Evolutionary conservation across 148 eudicot species (phyloP), one percentile per base, ranked within the genome.

Genomic region (Rheum nobile): DNA sequence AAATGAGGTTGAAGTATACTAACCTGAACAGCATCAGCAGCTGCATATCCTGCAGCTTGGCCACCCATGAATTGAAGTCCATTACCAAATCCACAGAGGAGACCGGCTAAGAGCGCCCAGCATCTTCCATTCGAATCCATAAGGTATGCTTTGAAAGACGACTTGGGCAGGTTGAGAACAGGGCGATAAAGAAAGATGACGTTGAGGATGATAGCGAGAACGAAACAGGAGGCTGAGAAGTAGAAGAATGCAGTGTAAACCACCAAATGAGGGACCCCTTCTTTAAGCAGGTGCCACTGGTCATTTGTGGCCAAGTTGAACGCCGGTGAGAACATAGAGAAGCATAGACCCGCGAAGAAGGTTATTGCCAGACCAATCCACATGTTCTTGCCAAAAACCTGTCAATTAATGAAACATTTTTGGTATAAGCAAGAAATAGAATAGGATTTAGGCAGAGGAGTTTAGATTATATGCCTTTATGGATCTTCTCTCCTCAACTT

Each of bases 1-100:
- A 52, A 57, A 34, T 2, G 22, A 13, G 38, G 41, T 67, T 14
- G 13, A 67, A 37, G n/a, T 1, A 22, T 2, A 72, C 22, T 17
- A 73, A 90, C 93, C 91, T 93, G 98, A 82, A 93, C 98, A 65
- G 96, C 93, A 84, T 88, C 98, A 31, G 98, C 98, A 52, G 97
- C 97, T 41, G 93, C 96, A 71, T 92, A 92, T 4, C 97, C 97
- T 63, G 96, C 98, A 72, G 96, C 93, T 81, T 93, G 86, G 42
- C 98, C 98, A 38, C 96, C 98, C 82, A 93, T 81, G 76, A 93
- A 90, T 77, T 93, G 98, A 75, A 93, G 96, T n/a, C 96, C 98
- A 59, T 88, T 93, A 1, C 98, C 98, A 57, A 87, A 87, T 22
- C 98, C 94, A 76, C 98, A 90, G 46, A 90, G 71, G 74, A 93